These are phyloP conservation scores for Chlamydomonas urium DNA, from an alignment of 139 green algal species.

Conservation along the genomic window DNA sequence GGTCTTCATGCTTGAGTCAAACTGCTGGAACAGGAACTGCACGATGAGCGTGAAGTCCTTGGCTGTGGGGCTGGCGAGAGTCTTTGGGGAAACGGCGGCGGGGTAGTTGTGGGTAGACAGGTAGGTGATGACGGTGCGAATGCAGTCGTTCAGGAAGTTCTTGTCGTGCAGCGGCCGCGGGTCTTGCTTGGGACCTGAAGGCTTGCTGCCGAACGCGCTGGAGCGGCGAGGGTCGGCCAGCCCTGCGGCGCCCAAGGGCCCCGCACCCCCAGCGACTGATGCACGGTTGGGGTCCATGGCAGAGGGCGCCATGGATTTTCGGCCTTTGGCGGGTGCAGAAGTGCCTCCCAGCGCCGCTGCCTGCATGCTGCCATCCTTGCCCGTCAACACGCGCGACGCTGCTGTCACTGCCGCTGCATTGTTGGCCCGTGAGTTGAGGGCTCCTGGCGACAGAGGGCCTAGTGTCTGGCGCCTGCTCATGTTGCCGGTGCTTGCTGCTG, in stretches of 20 bases:
- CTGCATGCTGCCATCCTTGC: constrained; percentile 30
- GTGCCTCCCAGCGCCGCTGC: constrained; percentile 12
- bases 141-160: constrained; percentile 65
- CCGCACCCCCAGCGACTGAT: background rate
- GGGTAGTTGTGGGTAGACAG: constrained; percentile 78
- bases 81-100: constrained; percentile 71
- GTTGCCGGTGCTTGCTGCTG: too few relatives aligned
- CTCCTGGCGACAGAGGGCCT: constrained; percentile 50
- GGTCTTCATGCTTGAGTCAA: constrained; percentile 74
- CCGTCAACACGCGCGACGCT: constrained; percentile 31
- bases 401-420: too few relatives aligned
- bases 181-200: constrained; percentile 44
- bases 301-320: constrained; percentile 46
- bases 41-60: constrained; percentile 91
- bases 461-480: constrained; percentile 71
- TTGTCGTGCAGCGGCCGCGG: constrained; percentile 75
- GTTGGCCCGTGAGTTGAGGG: constrained; percentile 40
- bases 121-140: constrained; percentile 76
- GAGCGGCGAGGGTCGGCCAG: background rate
- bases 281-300: constrained; percentile 3
- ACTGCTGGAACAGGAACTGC: constrained; percentile 74
- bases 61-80: constrained; percentile 73
- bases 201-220: constrained; percentile 11
- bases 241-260: background rate
- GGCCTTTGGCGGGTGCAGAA: constrained; percentile 20